Evolutionary conservation across 1,139 yeast species (phyloP), one percentile per base, ranked within the genome.

Genomic region (Candida sp.): DNA sequence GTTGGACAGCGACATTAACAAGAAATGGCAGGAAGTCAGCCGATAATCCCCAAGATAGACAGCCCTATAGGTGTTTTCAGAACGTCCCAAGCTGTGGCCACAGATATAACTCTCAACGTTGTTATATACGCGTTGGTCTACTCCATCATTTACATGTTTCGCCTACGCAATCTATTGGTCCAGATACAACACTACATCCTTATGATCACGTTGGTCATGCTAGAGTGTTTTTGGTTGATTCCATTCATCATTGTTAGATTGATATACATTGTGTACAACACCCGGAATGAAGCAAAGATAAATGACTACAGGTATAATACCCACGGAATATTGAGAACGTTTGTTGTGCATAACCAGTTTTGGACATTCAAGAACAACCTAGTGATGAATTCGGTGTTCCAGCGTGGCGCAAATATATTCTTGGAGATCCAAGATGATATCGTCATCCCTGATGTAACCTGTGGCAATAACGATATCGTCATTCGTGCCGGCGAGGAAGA

Each of bases 341-440:
- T 26, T 41, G 49, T 53, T 4, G 38, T 54, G 5, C 57, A 54
- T 43, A 43, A 41, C n/a, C 33, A 41, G 5, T 54, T 44, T 44
- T 54, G 57, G 57, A 26, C 44, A 41, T 28, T 33, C 37, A 40
- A 46, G 30, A 48, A 30, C n/a, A 46, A 47, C 8, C 9, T 54
- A 33, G 49, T 48, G 31, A 46, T 52, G 52, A 44, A 44, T 39
- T 51, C 54, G 3, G 44, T 52, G n/a, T 48, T 50, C 27, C 52
- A 50, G 46, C 9, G 46, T n/a, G 57, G 55, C 3, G 48, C 52
- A 4, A 49, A 48, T 34, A 38, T 52, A 6, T 52, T 52, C 30
- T 45, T 52, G 38, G 52, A 54, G 17, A 26, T 50, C n/a, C 47
- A 37, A 25, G 47, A 44, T 44, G 42, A 44, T 37, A 35, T 44